Evolutionary conservation across 768 basidiomycete species (phyloP).

Genomic region (Boletus sp.): DNA sequence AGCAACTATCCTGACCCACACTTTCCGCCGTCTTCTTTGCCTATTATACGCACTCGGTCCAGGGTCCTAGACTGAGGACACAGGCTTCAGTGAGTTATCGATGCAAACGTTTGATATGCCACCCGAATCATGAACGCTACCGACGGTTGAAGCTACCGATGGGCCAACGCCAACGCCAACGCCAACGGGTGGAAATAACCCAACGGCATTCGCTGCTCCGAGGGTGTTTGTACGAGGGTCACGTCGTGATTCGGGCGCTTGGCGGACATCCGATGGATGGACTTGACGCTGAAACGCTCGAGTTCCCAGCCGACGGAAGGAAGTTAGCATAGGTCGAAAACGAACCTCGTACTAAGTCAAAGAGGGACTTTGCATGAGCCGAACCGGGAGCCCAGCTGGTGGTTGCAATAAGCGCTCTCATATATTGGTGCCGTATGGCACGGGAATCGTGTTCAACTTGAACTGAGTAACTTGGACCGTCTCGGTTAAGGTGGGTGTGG

Average conservation of each 20-base stretch:
- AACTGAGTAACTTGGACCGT: background rate
- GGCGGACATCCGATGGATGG: background rate
- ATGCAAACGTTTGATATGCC: background rate
- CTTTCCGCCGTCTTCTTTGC: too few species aligned
- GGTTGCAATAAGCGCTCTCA: background rate
- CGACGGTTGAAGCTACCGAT: background rate
- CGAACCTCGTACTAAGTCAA: background rate
- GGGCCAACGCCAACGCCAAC: background rate
- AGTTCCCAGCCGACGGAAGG: background rate
- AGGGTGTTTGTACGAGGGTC: background rate
- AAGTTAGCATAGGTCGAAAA: background rate
- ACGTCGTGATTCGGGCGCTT: background rate
- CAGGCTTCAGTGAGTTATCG: background rate
- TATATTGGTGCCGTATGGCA: too few species aligned
- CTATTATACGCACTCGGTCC: background rate
- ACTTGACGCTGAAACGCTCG: background rate
- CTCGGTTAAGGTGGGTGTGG: background rate
- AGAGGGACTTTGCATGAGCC: background rate
- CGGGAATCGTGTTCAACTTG: background rate
- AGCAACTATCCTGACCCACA: too few species aligned
- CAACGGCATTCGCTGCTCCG: background rate
- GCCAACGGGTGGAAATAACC: background rate
- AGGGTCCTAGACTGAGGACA: background rate
- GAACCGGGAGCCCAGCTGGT: background rate
- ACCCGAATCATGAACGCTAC: background rate